Percentiles rank a stretch among this genome's conserved stretches.
Evolutionary conservation across 495 filamentous ascomycete species (phyloP).

Genomic region (Neurospora sp.): DNA sequence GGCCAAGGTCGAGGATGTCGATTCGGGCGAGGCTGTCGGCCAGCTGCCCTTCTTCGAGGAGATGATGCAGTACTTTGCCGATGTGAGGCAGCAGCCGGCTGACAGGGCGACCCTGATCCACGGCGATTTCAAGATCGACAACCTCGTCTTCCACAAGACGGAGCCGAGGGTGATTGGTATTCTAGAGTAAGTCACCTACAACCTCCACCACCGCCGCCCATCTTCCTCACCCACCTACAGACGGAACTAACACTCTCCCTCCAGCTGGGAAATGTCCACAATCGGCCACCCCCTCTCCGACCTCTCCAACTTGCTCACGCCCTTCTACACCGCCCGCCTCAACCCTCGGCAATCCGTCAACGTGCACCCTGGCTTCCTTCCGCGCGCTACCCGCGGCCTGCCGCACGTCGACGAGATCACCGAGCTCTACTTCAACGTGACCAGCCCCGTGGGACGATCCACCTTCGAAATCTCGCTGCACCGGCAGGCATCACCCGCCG

Average conservation of each 20-base stretch:
- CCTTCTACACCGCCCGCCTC: slow-evolving; percentile 43
- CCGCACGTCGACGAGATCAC: slow-evolving; percentile 60
- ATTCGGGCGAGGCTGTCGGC: slow-evolving; percentile 66
- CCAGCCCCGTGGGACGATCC: slow-evolving; percentile 50
- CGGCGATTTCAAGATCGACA: slow-evolving; percentile 98
- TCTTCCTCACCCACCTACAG: neutral
- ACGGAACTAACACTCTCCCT: slow-evolving; percentile 6
- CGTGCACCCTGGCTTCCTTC: slow-evolving; percentile 45
- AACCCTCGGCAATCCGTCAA: slow-evolving; percentile 17
- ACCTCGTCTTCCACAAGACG: slow-evolving; percentile 84
- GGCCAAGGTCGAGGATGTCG: slow-evolving; percentile 61
- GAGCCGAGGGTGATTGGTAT: slow-evolving; percentile 87
- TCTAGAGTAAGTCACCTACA: slow-evolving; percentile 51
- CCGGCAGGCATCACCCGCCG: slow-evolving; percentile 13
- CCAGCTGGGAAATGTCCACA: slow-evolving; percentile 90
- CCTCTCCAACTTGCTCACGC: slow-evolving; percentile 66
- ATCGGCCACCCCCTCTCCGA: slow-evolving; percentile 90
- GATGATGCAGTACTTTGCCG: slow-evolving; percentile 66
- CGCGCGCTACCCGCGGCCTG: slow-evolving; percentile 57
- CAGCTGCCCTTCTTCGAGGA: slow-evolving; percentile 72
- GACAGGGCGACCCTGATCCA: slow-evolving; percentile 77
- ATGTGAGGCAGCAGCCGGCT: slow-evolving; percentile 57
- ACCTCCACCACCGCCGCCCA: neutral
- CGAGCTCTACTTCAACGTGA: slow-evolving; percentile 63
- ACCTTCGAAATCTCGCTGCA: slow-evolving; percentile 16